These are phyloP conservation scores for Bipolaris oryzae DNA, from an alignment of 2,329 filamentous ascomycete species.

Conservation along the genomic window DNA sequence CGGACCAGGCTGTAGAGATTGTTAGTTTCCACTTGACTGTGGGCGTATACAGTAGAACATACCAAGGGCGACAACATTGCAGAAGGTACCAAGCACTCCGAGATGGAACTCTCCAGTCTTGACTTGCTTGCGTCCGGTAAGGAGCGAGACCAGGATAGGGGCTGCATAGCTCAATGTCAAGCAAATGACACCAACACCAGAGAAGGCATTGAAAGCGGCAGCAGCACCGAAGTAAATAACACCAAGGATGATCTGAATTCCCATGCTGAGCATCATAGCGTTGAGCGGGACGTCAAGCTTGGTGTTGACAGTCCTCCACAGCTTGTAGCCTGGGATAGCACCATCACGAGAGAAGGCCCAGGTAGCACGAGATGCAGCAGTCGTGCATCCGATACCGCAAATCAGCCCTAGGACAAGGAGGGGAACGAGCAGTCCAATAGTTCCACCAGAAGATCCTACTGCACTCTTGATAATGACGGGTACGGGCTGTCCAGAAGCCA, in stretches of 20 bases:
- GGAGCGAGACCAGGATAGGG: constrained; percentile 68
- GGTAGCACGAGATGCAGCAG: constrained; percentile 68
- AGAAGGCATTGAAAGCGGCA: constrained; percentile 75
- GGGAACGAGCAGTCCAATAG: constrained; percentile 68
- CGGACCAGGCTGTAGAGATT: constrained; percentile 60
- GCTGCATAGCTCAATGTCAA: constrained; percentile 71
- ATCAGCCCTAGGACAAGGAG: constrained; percentile 69
- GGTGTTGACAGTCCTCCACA: constrained; percentile 66
- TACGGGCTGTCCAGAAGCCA: constrained; percentile 66
- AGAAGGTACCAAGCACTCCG: constrained; percentile 64
- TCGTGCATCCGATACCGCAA: constrained; percentile 73
- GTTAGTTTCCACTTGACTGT: background rate
- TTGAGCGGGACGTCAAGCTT: constrained; percentile 70
- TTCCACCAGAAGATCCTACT: constrained; percentile 64
- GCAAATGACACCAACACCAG: constrained; percentile 72
- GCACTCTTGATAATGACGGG: constrained; percentile 68
- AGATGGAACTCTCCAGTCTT: constrained; percentile 65
- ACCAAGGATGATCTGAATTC: constrained; percentile 66
- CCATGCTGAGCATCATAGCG: constrained; percentile 74
- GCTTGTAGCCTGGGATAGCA: constrained; percentile 67
- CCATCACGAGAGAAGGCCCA: constrained; percentile 75
- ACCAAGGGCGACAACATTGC: constrained; percentile 68
- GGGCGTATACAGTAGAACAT: constrained; percentile 52
- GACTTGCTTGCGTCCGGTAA: constrained; percentile 65
- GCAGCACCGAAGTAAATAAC: constrained; percentile 72